Evolutionary conservation across 768 basidiomycete species (phyloP).

Genomic region (Kwoniella botswanensis): DNA sequence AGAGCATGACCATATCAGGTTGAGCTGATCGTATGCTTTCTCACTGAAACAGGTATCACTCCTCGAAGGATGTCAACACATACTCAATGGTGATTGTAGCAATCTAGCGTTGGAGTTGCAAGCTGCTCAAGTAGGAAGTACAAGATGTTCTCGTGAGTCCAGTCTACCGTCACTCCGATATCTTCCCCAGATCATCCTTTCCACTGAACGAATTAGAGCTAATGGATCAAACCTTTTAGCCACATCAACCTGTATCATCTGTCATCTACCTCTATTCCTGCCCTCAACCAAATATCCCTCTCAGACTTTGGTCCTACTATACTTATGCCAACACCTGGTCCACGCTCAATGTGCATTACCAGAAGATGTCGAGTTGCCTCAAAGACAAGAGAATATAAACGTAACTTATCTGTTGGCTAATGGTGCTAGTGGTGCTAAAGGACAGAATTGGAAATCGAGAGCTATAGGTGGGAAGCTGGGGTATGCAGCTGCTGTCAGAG

Average conservation of each 20-base stretch:
- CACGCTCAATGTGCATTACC: conserved; percentile 74
- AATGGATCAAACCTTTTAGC: conserved; percentile 4
- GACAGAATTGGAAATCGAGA: conserved; percentile 24
- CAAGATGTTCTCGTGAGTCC: conserved; percentile 72
- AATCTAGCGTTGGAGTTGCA: conserved; percentile 73
- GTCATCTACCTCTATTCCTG: conserved; percentile 65
- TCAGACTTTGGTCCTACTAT: conserved; percentile 70
- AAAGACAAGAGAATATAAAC: conserved; percentile 66
- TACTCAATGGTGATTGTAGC: conserved; percentile 80
- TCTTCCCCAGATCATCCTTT: not conserved
- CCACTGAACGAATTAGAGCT: not conserved
- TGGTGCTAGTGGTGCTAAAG: conserved; percentile 44
- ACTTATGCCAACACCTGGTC: conserved; percentile 85
- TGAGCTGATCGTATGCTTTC: not conserved
- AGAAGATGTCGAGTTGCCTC: conserved; percentile 68
- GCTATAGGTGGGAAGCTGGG: conserved; percentile 71
- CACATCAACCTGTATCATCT: conserved; percentile 67
- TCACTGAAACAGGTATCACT: conserved; percentile 69
- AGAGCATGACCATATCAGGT: not conserved
- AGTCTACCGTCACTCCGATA: not conserved
- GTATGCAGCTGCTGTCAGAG: conserved; percentile 74
- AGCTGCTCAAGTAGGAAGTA: conserved; percentile 77
- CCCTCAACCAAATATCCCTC: conserved; percentile 60
- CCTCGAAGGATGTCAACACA: conserved; percentile 87
- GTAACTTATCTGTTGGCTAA: conserved; percentile 61